Conservation (phyloP, 164 flowering plant genomes). For the Tinospora cordifolia region DNA sequence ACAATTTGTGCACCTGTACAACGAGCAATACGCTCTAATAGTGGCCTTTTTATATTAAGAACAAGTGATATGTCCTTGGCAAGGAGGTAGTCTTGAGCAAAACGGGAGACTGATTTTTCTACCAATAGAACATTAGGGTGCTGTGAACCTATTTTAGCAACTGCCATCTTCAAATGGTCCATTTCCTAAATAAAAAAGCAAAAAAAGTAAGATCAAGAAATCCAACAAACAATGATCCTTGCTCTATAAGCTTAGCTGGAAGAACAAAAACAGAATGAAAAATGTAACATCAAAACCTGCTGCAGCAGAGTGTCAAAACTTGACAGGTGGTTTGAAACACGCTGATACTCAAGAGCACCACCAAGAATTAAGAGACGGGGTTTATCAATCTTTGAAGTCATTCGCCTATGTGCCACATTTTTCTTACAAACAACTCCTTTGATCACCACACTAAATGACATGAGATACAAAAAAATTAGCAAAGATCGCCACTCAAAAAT, state of each 20-base stretch:
- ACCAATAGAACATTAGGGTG: constrained; percentile 83
- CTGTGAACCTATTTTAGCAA: constrained; percentile 78
- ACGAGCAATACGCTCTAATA: constrained; percentile 90
- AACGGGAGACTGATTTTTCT: constrained; percentile 89
- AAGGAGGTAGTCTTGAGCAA: constrained; percentile 86
- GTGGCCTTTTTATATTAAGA: constrained; percentile 80
- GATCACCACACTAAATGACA: constrained; percentile 55
- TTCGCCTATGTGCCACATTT: constrained; percentile 92
- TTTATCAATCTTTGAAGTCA: constrained; percentile 68
- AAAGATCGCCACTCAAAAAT: neutral
- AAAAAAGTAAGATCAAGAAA: constrained; percentile 13
- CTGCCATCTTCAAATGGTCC: constrained; percentile 97
- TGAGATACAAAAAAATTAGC: constrained; percentile 10
- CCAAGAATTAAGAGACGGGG: constrained; percentile 82
- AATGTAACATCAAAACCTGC: constrained; percentile 49
- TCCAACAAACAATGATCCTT: neutral
- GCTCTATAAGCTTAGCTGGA: neutral
- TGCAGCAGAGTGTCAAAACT: constrained; percentile 89
- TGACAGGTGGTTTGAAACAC: constrained; percentile 73
- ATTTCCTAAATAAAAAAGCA: constrained; percentile 50
- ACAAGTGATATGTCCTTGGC: constrained; percentile 87
- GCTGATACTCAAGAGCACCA: constrained; percentile 95
- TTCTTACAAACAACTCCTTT: constrained; percentile 97
- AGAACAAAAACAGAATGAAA: neutral
- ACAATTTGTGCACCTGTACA: constrained; percentile 89